A percentile compares a stretch with the other conserved stretches of the same genome.
Conservation (phyloP, 768 basidiomycete genomes). For the Tricholoma terreum region DNA sequence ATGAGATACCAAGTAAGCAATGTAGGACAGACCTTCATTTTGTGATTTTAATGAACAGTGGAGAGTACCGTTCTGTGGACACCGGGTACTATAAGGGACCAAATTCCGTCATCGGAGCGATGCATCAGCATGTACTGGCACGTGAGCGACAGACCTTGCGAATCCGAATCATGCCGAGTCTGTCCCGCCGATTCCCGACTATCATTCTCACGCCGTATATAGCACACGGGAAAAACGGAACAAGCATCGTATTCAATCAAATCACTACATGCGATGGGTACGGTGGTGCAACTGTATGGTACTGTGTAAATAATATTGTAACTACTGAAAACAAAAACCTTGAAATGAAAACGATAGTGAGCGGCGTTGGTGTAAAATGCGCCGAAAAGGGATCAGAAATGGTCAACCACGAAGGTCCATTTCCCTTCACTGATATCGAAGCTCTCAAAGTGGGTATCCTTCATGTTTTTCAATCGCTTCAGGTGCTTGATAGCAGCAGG, state of each 20-base stretch:
- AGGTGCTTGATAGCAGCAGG: slow-evolving; percentile 68
- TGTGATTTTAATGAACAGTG: slow-evolving; percentile 14
- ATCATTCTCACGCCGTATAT: too few relatives aligned
- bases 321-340: slow-evolving; percentile 10
- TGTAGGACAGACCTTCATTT: slow-evolving; percentile 31
- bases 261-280: neutral
- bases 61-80: neutral
- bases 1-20: neutral
- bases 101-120: too few relatives aligned
- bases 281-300: slow-evolving; percentile 1
- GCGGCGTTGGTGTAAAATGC: neutral
- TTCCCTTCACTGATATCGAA: slow-evolving; percentile 80
- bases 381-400: slow-evolving; percentile 56
- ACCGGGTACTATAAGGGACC: too few relatives aligned
- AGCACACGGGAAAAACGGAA: neutral
- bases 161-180: too few relatives aligned
- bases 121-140: too few relatives aligned
- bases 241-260: neutral
- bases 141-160: too few relatives aligned
- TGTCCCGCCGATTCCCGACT: too few relatives aligned
- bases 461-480: slow-evolving; percentile 80
- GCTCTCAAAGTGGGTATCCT: slow-evolving; percentile 78
- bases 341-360: neutral
- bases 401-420: slow-evolving; percentile 93
- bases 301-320: slow-evolving; percentile 7